Evolutionary conservation across 2,329 filamentous ascomycete species (phyloP).

Genomic region (Fusarium floridanum): DNA sequence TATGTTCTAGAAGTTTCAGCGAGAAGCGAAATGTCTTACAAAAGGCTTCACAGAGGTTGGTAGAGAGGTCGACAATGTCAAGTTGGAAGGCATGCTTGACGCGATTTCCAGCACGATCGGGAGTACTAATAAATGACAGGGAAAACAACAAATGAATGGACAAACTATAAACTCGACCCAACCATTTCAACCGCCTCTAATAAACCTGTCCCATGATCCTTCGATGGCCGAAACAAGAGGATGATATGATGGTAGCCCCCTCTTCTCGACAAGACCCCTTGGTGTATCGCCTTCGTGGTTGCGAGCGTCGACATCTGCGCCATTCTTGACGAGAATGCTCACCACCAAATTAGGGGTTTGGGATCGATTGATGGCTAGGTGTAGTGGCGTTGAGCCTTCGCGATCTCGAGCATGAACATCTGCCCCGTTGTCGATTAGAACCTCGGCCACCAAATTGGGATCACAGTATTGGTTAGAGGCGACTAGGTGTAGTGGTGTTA

Average conservation of each 20-base stretch:
- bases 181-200: neutral
- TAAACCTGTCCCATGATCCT: neutral
- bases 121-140: neutral
- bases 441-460: too few relatives aligned
- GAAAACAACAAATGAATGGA: neutral
- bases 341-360: accelerated
- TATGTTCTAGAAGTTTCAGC: neutral
- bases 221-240: neutral
- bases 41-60: neutral
- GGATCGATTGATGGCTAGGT: neutral
- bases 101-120: neutral
- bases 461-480: too few relatives aligned
- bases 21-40: neutral
- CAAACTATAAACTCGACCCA: neutral
- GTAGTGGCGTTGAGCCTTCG: neutral
- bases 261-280: neutral
- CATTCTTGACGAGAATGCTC: neutral
- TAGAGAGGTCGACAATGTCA: neutral
- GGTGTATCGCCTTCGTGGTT: neutral
- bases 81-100: neutral
- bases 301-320: neutral
- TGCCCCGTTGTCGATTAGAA: neutral
- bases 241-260: accelerated
- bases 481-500: too few relatives aligned
- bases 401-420: neutral